phyloP scores from a whole-genome alignment of 2,329 filamentous ascomycete species.

The Dactylellina parvicollis region DNA sequence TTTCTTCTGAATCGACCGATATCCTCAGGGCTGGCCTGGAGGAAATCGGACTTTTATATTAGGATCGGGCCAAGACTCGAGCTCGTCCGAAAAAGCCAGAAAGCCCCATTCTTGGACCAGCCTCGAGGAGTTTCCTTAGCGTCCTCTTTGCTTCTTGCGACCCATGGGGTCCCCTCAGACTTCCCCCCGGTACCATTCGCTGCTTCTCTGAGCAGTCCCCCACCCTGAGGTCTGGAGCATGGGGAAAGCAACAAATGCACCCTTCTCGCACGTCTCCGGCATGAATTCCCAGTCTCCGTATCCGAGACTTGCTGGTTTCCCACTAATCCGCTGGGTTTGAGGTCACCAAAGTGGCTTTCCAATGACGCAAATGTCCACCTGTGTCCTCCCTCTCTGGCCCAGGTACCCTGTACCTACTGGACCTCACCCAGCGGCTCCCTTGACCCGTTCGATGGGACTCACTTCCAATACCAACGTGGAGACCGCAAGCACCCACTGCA shows the following conservation, averaged over 20 bases:
- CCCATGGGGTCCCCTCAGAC: slow-evolving; percentile 7
- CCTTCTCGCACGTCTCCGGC: slow-evolving; percentile 51
- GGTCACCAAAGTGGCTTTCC: slow-evolving; percentile 33
- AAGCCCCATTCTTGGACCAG: slow-evolving; percentile 28
- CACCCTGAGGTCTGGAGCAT: slow-evolving; percentile 43
- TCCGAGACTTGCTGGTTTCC: slow-evolving; percentile 51
- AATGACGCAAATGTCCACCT: slow-evolving; percentile 54
- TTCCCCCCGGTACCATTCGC: slow-evolving; percentile 4
- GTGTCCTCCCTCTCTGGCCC: slow-evolving; percentile 15
- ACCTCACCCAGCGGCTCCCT: slow-evolving; percentile 52
- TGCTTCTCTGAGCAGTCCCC: slow-evolving; percentile 24
- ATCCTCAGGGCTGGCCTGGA: neutral
- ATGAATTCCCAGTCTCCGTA: slow-evolving; percentile 54
- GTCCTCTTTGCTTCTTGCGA: slow-evolving; percentile 1
- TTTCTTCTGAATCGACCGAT: neutral
- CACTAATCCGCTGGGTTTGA: slow-evolving; percentile 35
- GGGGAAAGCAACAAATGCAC: slow-evolving; percentile 54
- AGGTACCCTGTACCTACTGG: slow-evolving; percentile 19
- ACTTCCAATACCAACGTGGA: slow-evolving; percentile 54
- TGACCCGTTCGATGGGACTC: slow-evolving; percentile 53
- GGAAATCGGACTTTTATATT: slow-evolving; percentile 46
- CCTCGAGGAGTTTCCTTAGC: slow-evolving; percentile 26
- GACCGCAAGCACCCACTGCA: slow-evolving; percentile 53
- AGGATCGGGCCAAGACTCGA: slow-evolving; percentile 43
- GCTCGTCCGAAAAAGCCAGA: slow-evolving; percentile 25